A percentile compares a stretch with the other conserved stretches of the same genome.
phyloP scores from a whole-genome alignment of 2,329 filamentous ascomycete species.

The Aureobasidium mangrovei region DNA sequence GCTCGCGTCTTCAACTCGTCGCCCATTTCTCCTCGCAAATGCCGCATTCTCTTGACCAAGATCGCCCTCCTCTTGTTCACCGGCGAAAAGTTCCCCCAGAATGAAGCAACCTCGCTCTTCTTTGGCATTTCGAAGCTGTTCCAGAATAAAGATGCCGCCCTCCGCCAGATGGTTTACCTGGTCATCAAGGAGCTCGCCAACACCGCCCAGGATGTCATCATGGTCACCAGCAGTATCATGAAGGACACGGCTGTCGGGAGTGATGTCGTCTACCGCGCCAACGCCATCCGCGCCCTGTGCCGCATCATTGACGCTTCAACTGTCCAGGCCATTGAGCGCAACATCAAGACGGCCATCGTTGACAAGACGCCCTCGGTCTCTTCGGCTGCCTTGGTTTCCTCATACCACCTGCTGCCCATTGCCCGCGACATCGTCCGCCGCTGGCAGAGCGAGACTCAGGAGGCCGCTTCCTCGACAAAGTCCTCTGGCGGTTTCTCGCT shows the following conservation, averaged over 20 bases:
- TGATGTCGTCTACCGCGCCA: conserved; percentile 87
- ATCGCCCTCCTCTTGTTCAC: conserved; percentile 94
- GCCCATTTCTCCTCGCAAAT: conserved; percentile 93
- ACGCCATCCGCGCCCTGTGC: conserved; percentile 90
- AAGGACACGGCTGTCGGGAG: conserved; percentile 96
- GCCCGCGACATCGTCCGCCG: conserved; percentile 89
- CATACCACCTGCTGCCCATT: conserved; percentile 94
- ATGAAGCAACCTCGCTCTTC: conserved; percentile 96
- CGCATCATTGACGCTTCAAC: conserved; percentile 95
- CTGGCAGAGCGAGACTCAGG: conserved; percentile 98
- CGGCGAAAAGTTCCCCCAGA: conserved; percentile 91
- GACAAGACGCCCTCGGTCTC: conserved; percentile 98
- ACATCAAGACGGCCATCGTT: conserved; percentile 98
- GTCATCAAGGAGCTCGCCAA: conserved; percentile 95
- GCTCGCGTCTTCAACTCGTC: conserved; percentile 97
- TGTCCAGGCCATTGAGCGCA: conserved; percentile 93
- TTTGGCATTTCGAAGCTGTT: conserved; percentile 99
- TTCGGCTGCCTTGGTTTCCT: conserved; percentile 89
- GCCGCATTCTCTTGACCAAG: conserved; percentile 94
- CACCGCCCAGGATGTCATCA: conserved; percentile 97
- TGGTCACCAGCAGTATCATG: conserved; percentile 99
- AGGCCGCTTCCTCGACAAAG: conserved; percentile 84
- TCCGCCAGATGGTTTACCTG: conserved; percentile 98
- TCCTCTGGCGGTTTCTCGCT: conserved; percentile 83
- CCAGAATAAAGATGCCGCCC: conserved; percentile 96